A percentile compares a stretch with the other conserved stretches of the same genome.
Evolutionary conservation across 139 green algal genomes (phyloP).

Genomic region (Desmodesmus armatus): DNA sequence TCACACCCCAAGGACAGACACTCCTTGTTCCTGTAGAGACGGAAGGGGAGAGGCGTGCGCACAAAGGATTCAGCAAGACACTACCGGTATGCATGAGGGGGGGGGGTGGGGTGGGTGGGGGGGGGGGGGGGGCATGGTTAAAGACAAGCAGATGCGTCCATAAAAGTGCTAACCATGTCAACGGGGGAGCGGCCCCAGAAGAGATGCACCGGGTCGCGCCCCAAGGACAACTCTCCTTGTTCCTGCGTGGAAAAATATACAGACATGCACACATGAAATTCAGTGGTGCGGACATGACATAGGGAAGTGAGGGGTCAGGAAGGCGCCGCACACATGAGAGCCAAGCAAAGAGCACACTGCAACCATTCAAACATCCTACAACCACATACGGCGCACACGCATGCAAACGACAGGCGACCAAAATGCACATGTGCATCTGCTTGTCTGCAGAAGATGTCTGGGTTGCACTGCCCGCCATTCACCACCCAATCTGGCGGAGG

Average conservation of each 20-base stretch:
- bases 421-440: constrained; percentile 18
- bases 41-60: too few species aligned
- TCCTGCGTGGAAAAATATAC: constrained; percentile 71
- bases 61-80: too few species aligned
- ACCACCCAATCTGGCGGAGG: constrained; percentile 94
- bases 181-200: constrained; percentile 92
- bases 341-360: too few species aligned
- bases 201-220: constrained; percentile 86
- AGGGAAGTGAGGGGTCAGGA: too few species aligned
- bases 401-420: too few species aligned
- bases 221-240: constrained; percentile 95
- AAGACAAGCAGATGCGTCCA: constrained; percentile 91
- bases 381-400: too few species aligned
- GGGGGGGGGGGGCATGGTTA: too few species aligned
- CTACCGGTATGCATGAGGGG: too few species aligned
- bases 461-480: constrained; percentile 83
- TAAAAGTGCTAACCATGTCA: constrained; percentile 95
- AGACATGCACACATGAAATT: too few species aligned
- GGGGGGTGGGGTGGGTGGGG: too few species aligned
- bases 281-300: too few species aligned
- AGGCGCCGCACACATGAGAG: too few species aligned
- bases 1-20: constrained; percentile 96
- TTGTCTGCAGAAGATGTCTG: constrained; percentile 97
- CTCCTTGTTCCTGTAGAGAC: constrained; percentile 89
- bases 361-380: not conserved